A percentile compares a stretch with the other conserved stretches of the same genome.
phyloP scores from a whole-genome alignment of 2,329 filamentous ascomycete genomes.

The Ophiostoma sp. region DNA sequence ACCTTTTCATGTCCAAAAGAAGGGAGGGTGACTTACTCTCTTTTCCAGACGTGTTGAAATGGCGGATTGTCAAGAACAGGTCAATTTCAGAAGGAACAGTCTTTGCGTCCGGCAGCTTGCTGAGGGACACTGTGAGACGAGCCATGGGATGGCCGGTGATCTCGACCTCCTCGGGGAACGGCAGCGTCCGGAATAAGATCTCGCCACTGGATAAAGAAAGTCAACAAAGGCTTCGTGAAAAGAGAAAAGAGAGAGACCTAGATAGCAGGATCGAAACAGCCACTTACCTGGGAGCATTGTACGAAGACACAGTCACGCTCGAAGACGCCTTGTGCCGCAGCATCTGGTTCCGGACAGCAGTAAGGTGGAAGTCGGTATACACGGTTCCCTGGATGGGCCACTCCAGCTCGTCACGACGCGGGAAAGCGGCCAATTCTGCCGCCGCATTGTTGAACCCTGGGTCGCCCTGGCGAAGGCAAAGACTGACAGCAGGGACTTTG shows the following conservation, averaged over 20 bases:
- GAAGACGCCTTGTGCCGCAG: conserved; percentile 34
- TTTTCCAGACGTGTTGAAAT: conserved; percentile 54
- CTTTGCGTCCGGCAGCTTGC: conserved; percentile 28
- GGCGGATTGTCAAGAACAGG: conserved; percentile 62
- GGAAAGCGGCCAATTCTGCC: conserved; percentile 54
- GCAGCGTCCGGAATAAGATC: no score
- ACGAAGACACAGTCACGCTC: no score
- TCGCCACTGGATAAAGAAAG: no score
- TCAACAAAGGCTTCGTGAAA: no score
- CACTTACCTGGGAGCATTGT: no score
- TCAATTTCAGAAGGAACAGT: conserved; percentile 54
- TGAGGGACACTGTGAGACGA: background rate
- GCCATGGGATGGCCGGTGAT: no score
- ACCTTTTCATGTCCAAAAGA: no score
- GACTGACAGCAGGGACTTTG: conserved; percentile 58
- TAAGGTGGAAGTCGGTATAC: conserved; percentile 63
- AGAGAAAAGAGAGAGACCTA: no score
- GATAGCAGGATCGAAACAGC: no score
- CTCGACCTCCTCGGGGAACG: no score
- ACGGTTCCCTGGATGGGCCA: conserved; percentile 68
- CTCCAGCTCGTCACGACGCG: conserved; percentile 56
- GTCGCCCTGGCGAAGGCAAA: conserved; percentile 65
- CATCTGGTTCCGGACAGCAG: conserved; percentile 40
- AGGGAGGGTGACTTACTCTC: conserved; percentile 40
- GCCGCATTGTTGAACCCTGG: conserved; percentile 65